Evolutionary conservation across 495 filamentous ascomycete species (phyloP), one percentile per base, ranked within the genome.

Genomic region (Penicillium mononematosum): DNA sequence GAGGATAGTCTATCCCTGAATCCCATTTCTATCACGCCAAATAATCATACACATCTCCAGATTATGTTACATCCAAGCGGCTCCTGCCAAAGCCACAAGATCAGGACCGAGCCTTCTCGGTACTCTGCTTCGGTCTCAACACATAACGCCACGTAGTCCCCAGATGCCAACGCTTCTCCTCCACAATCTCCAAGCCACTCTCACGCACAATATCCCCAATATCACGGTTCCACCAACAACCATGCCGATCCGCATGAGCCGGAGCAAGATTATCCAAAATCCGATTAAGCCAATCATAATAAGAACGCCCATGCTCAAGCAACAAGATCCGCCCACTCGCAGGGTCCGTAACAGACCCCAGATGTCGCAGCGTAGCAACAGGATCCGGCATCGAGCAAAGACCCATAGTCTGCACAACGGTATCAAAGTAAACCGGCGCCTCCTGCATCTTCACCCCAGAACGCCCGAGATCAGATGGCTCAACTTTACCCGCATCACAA

Each of bases 221-320:
- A 78, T 98, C 94, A 50, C 91, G 78, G 73, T 98, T 98, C 86
- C 89, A 96, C 92, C 92, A 98, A 75, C 94, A 98, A 9, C 95
- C 94, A 79, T 91, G 91, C 49, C 83, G 80, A 56, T 85, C 79
- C 43, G 92, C 92, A 80, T 98, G 94, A 32, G 75, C 76, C 19
- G 83, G 76, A 4, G 95, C 95, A 58, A 84, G 72, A 58, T 83
- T 81, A 73, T 98, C 94, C 64, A 99, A 69, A 14, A 89, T 65
- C 2, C 72, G 70, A 76, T 99, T 96, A 51, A 97, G 58, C 84
- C 89, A 90, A 38, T 79, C 78, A 61, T 84, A 93, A 60, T 84
- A 71, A 41, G 88, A 89, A 50, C 88, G 81, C 9, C 94, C 95
- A 77, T 99, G 94, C 78, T 99, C 94, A 3, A 99, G 77, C 57